Base-by-base conservation (phyloP, 345 rosid genomes). In the Balakata baccata region DNA sequence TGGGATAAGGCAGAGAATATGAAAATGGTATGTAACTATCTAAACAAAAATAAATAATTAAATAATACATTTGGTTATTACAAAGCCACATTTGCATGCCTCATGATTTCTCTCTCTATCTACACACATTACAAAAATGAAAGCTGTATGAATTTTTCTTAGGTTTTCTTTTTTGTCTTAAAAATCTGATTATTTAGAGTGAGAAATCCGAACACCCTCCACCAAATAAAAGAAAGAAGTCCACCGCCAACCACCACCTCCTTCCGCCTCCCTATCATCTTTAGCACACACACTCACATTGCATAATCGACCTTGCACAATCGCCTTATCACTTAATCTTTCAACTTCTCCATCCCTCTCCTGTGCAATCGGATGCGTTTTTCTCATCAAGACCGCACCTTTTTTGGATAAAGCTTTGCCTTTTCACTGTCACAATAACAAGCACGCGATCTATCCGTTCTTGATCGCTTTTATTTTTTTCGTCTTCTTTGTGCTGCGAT, bases 401-500 rank as follows among this genome's bases (percentile, higher is more conserved):
- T 39, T n/a, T 23, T 60, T 61, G 3, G 50, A 1, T 39, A 3
- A 43, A 59, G 46, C 49, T n/a, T 1, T 5, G 6, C 16, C 18
- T 29, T 51, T 23, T 37, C 29, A 52, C 60, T 53, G 23, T 16
- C 23, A 14, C 9, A 54, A 64, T 6, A 6, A 64, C 39, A 43
- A 66, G 54, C 7, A 37, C 47, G 74, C 66, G 75, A 76, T 76
- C 74, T 69, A 3, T 25, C 3, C 17, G 7, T 54, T 51, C 69
- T 41, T 75, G 75, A 49, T 46, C 56, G 70, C 2, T 14, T 0
- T 70, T 53, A 29, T 29, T 29, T 29, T 46, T 56, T 41, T 56
- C 6, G 20, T 18, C 13, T 8, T 38, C 29, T 54, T 10, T 11
- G 7, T 53, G 37, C 58, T 53, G 57, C 88, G 89, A 89, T 89